Conservation (phyloP, 1,139 yeast species). For the Kurtzmaniella natalensis region DNA sequence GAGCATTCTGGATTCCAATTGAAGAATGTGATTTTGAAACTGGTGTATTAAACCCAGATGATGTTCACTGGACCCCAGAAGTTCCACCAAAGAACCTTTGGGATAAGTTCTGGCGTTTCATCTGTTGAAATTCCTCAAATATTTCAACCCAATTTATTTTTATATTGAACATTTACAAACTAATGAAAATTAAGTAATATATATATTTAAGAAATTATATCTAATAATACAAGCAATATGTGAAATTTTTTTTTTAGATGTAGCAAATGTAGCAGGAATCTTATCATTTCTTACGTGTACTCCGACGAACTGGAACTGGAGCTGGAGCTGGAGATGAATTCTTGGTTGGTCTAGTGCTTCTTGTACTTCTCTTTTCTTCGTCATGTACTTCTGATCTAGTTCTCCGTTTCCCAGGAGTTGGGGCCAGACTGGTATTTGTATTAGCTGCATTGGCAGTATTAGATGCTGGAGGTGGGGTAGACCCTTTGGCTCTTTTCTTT, state of each 20-base stretch:
- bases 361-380: slow-evolving; percentile 12
- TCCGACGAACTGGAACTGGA: slow-evolving; percentile 5
- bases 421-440: slow-evolving; percentile 10
- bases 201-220: not conserved
- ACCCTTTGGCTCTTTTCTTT: slow-evolving; percentile 4
- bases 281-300: slow-evolving; percentile 9
- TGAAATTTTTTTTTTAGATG: too few species aligned
- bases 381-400: slow-evolving; percentile 23
- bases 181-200: too few species aligned
- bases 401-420: slow-evolving; percentile 16
- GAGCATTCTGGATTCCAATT: slow-evolving; percentile 35
- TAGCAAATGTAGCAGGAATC: too few species aligned
- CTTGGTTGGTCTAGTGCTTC: slow-evolving; percentile 17
- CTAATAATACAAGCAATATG: too few species aligned
- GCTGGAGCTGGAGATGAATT: slow-evolving; percentile 7
- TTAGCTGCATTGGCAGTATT: slow-evolving; percentile 5
- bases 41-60: slow-evolving; percentile 57
- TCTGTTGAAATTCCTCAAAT: slow-evolving; percentile 14
- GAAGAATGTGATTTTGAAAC: slow-evolving; percentile 60
- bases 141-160: slow-evolving; percentile 1
- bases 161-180: too few species aligned
- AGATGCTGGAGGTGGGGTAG: slow-evolving; percentile 8
- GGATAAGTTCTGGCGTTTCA: slow-evolving; percentile 49
- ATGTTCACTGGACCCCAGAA: slow-evolving; percentile 46
- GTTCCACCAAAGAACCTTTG: slow-evolving; percentile 44